phyloP scores from a whole-genome alignment of 208 protist species.

The Blechomonas ayalai region DNA sequence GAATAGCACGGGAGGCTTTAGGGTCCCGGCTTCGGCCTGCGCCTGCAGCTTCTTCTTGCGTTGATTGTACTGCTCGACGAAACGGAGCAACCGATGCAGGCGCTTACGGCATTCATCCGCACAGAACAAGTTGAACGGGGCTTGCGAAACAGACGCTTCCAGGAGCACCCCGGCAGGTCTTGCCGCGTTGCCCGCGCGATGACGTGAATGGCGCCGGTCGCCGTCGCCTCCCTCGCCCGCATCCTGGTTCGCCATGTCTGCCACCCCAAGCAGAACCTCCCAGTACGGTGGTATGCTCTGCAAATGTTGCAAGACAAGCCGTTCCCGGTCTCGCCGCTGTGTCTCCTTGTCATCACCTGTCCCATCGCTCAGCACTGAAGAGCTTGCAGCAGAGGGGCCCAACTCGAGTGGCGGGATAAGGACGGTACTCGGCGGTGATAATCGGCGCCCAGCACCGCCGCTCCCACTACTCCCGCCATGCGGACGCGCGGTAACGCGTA shows the following conservation, averaged over 20 bases:
- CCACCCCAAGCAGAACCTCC: slow-evolving; percentile 21
- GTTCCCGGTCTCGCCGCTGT: not conserved
- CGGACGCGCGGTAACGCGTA: no score
- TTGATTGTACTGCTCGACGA: slow-evolving; percentile 24
- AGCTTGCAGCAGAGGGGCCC: no score
- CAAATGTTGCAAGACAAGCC: slow-evolving; percentile 13
- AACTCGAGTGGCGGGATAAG: no score
- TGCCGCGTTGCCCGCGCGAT: not conserved
- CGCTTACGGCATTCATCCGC: slow-evolving; percentile 46
- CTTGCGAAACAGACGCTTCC: slow-evolving; percentile 6
- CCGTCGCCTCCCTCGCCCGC: slow-evolving; percentile 1
- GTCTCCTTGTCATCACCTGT: no score
- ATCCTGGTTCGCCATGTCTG: not conserved
- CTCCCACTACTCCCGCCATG: no score
- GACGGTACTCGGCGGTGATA: no score
- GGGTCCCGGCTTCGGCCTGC: slow-evolving; percentile 8
- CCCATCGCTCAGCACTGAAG: no score
- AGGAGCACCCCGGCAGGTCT: not conserved
- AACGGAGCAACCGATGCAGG: slow-evolving; percentile 39
- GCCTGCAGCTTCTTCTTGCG: slow-evolving; percentile 13
- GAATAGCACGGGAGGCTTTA: not conserved
- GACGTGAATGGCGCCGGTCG: not conserved
- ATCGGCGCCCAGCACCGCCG: no score
- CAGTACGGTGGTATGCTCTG: slow-evolving; percentile 16
- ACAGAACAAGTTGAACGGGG: slow-evolving; percentile 42